Evolutionary conservation across 192 early-diverging fungal genomes (phyloP).

Genomic region (Dimargaris xerosporica): DNA sequence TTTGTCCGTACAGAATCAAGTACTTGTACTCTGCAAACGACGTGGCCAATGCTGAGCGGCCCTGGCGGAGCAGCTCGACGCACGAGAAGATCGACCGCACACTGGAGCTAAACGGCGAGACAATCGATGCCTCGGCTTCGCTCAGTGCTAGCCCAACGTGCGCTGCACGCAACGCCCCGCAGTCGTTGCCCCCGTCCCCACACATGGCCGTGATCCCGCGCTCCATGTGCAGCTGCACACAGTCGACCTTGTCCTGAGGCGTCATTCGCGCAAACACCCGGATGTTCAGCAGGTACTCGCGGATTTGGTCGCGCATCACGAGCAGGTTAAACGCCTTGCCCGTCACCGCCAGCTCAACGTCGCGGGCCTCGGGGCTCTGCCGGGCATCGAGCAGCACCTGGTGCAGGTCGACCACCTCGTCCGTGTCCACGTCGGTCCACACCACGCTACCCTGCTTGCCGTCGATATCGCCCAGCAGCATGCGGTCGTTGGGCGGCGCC

Average conservation of each 20-base stretch:
- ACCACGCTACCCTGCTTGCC: constrained; percentile 19
- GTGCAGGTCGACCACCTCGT: constrained; percentile 23
- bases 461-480: constrained; percentile 42
- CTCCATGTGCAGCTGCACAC: constrained; percentile 64
- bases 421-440: constrained; percentile 43
- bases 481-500: constrained; percentile 30
- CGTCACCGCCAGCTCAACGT: constrained; percentile 54
- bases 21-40: constrained; percentile 66
- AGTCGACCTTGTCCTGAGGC: constrained; percentile 58
- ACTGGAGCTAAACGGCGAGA: constrained; percentile 64
- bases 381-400: constrained; percentile 14
- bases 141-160: constrained; percentile 70
- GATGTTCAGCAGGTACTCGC: constrained; percentile 43
- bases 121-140: constrained; percentile 69
- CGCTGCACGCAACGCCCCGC: constrained; percentile 61
- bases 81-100: constrained; percentile 44
- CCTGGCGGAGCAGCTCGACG: constrained; percentile 57
- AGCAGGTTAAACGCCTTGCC: constrained; percentile 48
- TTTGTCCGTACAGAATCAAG: constrained; percentile 56
- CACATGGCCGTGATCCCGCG: constrained; percentile 69
- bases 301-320: constrained; percentile 21
- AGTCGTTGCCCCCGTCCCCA: constrained; percentile 79
- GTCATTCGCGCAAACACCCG: constrained; percentile 70
- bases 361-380: constrained; percentile 13
- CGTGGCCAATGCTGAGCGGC: constrained; percentile 57